phyloP scores from a whole-genome alignment of 306 rosid species.

The Mucuna pruriens region DNA sequence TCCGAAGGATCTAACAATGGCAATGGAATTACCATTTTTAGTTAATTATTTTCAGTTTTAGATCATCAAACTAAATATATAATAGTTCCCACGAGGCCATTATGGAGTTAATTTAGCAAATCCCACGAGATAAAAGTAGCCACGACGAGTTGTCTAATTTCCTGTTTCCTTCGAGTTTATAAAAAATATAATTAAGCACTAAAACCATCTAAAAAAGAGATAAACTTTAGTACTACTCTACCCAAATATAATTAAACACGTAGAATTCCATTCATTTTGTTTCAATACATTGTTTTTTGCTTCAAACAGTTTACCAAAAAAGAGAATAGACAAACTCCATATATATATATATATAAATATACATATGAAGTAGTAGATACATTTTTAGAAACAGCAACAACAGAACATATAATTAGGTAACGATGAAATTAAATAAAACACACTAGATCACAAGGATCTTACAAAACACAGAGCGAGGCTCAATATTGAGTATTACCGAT shows the following conservation, averaged over 20 bases:
- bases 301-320: background rate
- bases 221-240: background rate
- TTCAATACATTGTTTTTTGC: background rate
- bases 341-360: background rate
- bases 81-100: background rate
- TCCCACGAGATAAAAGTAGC: background rate
- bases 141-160: background rate
- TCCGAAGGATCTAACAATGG: background rate
- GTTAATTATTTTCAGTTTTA: background rate
- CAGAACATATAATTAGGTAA: background rate
- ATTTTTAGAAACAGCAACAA: background rate
- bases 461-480: background rate
- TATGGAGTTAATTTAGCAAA: background rate
- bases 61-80: background rate
- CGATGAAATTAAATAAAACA: conserved; percentile 11
- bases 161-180: background rate
- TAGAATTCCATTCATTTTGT: background rate
- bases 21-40: background rate
- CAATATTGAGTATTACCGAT: conserved; percentile 7
- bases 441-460: background rate
- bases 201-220: background rate
- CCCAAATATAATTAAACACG: background rate
- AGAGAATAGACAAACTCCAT: background rate
- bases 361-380: background rate
- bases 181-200: background rate